Evolutionary conservation across 176 grass and related monocot species (phyloP).

Genomic region (Thinopyrum elongatum): DNA sequence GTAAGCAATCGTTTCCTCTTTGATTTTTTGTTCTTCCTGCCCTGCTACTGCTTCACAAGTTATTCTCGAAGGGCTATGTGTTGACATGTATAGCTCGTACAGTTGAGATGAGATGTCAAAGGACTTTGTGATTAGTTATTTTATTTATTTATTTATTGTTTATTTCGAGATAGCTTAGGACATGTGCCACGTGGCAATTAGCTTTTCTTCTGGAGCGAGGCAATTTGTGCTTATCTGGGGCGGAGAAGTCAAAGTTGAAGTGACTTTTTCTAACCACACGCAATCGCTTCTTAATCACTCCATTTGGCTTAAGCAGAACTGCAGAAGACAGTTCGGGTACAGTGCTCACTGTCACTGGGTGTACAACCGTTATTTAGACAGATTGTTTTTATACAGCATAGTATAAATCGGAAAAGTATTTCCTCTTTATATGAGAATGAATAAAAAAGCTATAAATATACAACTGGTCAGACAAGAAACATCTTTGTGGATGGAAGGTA

Average conservation of each 20-base stretch:
- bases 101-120: neutral
- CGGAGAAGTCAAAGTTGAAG: neutral
- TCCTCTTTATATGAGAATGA: neutral
- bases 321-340: too few relatives aligned
- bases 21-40: neutral
- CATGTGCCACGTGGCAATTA: neutral
- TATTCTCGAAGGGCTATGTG: neutral
- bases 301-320: neutral
- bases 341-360: too few relatives aligned
- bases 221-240: neutral
- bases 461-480: neutral
- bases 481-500: neutral
- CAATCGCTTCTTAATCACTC: neutral
- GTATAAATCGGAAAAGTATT: neutral
- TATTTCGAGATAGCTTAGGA: too few relatives aligned
- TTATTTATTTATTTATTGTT: neutral
- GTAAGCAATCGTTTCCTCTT: slow-evolving; percentile 19
- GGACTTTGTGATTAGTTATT: too few relatives aligned
- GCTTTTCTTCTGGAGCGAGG: neutral
- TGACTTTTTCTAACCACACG: neutral
- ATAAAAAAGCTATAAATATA: neutral
- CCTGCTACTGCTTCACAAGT: too few relatives aligned
- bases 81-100: neutral
- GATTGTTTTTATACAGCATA: neutral
- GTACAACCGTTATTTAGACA: neutral